These are phyloP conservation scores for Fusarium sp. DNA, from an alignment of 2,329 filamentous ascomycete species.

Conservation along the genomic window DNA sequence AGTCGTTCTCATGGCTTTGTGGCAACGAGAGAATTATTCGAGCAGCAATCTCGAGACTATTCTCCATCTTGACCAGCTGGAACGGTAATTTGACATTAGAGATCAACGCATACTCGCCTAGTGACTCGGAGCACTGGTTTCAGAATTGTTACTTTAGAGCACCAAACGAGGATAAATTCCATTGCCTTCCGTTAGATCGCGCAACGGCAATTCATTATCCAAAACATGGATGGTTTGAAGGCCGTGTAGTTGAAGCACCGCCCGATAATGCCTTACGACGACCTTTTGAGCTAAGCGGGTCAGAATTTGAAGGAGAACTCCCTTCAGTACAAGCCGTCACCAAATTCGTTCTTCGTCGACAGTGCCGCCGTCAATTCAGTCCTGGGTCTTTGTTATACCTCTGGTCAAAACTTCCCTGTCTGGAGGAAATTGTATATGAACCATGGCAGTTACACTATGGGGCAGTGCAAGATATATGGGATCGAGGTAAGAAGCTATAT, in stretches of 20 bases:
- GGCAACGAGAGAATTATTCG: too few relatives aligned
- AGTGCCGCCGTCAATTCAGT: constrained; percentile 20
- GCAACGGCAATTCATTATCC: constrained; percentile 5
- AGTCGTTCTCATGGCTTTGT: background rate
- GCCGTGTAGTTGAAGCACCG: background rate
- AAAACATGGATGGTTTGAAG: constrained; percentile 10
- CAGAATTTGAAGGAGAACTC: background rate
- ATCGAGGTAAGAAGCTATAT: background rate
- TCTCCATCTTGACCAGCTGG: constrained; percentile 16
- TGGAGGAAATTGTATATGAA: constrained; percentile 16
- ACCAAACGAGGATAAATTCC: constrained; percentile 7
- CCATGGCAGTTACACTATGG: constrained; percentile 8
- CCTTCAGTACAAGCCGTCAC: constrained; percentile 5
- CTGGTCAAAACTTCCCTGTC: constrained; percentile 10
- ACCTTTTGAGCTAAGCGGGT: background rate
- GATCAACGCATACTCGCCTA: constrained; percentile 25
- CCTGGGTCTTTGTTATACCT: background rate
- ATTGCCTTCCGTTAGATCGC: background rate
- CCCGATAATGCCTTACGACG: constrained; percentile 12
- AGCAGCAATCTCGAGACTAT: constrained; percentile 10
- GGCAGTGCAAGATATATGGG: background rate
- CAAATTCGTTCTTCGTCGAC: constrained; percentile 18
- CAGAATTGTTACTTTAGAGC: constrained; percentile 29
- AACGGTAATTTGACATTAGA: background rate
- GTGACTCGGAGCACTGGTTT: constrained; percentile 36